Base-by-base conservation (phyloP, 257 asterid genomes). In the Fraxinus anomala region DNA sequence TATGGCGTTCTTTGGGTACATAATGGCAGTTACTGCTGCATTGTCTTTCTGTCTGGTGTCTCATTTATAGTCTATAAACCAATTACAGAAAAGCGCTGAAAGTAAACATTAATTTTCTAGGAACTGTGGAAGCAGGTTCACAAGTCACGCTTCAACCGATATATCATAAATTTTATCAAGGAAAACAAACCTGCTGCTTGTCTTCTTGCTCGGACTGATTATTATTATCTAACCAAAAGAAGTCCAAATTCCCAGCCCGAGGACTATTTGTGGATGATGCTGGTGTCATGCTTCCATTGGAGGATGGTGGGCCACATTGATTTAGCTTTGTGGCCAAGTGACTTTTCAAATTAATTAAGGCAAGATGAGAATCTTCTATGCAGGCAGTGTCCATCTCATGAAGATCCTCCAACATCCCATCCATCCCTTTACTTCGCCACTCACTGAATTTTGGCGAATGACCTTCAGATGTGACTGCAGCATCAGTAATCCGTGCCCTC, bases 371-470 rank as follows among this genome's bases (percentile, higher is more conserved):
- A 82, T 95, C 99, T 81, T 92, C 97, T 78, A 95, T 87, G 87
- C 94, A 87, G 77, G 99, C 97, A 77, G 98, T 95, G 83, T 95
- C 99, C 96, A 93, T 95, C 88, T 90, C 99, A 84, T 92, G 99
- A 85, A 95, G 97, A 82, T 93, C 97, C 87, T 95, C 98, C 89
- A 95, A 86, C 95, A 95, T 89, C 80, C 86, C 98, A 86, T 94
- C 92, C 88, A 92, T 87, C 71, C 94, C 98, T 81, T 89, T 94
- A 87, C 87, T 81, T 79, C 97, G 87, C 89, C 88, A 89, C 79
- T 92, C 98, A 80, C 83, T 84, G 73, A 87, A 75, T 79, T 84
- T 88, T 6, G 99, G 99, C 40, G 99, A 95, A 85, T 72, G 78
- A 51, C 82, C 85, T 85, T 89, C 98, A 68, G 90, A 79, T 74